Base-by-base conservation (phyloP, 495 filamentous ascomycete genomes). In the Xylaria intraflava region DNA sequence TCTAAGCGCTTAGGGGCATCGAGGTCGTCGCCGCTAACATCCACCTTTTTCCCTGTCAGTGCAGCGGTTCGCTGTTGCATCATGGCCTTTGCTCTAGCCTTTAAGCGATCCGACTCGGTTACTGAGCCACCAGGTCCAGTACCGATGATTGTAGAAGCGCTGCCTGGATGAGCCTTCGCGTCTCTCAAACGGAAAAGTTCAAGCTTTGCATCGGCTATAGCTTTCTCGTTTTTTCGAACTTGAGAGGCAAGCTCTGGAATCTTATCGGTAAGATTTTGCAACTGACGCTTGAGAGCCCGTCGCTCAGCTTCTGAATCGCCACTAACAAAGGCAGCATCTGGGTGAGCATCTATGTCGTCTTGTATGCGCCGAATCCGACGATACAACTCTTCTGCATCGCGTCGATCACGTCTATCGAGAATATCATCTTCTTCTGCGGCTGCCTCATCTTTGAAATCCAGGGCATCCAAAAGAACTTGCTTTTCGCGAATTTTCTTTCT, bases 21-120 rank as follows among this genome's bases (percentile, higher is more conserved):
- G 6, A 82, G 77, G 62, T 90, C 87, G 52, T 88, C 83, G 33
- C 79, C 78, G 44, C 70, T 72, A 10, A 75, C 68, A 19, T 84
- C 79, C 23, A 84, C 69, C 57, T 89, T 87, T 65, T 83, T 86
- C 33, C 94, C 94, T 40, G 90, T 87, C 58, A 99, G 72, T 33
- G 91, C 92, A 45, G 94, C 94, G 59, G 92, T 88, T 38, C 92
- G 86, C 56, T 95, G 90, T 72, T 97, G 91, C 93, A 99, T 96
- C 81, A 95, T 93, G 35, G 91, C 91, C 68, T 89, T 95, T 29
- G 94, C 91, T 45, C 91, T 83, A 20, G 94, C 94, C 70, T 96
- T 96, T 46, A 97, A 83, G 24, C 92, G 80, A 69, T 99, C 94
- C 0, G 89, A 85, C 68, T 99, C 94, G 20, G 94, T 99, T 40